Evolutionary conservation across 2,329 filamentous ascomycete species (phyloP).

Genomic region (Ophiostoma australiae): DNA sequence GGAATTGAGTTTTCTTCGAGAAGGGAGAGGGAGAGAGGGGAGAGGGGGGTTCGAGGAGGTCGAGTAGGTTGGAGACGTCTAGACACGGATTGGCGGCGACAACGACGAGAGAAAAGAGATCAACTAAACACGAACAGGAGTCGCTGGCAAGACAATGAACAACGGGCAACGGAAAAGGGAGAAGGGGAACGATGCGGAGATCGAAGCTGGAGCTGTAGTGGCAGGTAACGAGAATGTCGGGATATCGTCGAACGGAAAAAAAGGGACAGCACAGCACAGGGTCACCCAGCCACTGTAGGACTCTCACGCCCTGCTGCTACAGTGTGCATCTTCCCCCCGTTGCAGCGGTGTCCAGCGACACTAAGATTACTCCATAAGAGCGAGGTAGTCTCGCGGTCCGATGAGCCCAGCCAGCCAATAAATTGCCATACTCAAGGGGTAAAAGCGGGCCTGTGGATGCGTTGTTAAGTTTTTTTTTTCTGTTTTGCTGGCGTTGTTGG

Average conservation of each 20-base stretch:
- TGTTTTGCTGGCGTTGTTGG: slow-evolving; percentile 21
- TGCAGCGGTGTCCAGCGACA: not conserved
- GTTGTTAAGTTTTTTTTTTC: slow-evolving; percentile 21
- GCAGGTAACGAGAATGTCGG: slow-evolving; percentile 18
- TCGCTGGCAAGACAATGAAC: not conserved
- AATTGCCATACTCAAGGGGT: not conserved
- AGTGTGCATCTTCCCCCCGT: not conserved
- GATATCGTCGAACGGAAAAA: slow-evolving; percentile 18
- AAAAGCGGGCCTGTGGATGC: slow-evolving; percentile 18
- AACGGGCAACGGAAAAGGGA: slow-evolving; percentile 2
- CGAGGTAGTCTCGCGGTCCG: slow-evolving; percentile 16
- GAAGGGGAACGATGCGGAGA: slow-evolving; percentile 5
- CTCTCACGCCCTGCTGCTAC: not conserved
- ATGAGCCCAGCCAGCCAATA: slow-evolving; percentile 16
- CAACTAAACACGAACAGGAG: not conserved
- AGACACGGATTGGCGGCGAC: not conserved
- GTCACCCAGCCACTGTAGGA: slow-evolving; percentile 6
- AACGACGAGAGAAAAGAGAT: slow-evolving; percentile 4
- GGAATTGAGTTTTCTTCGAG: not conserved
- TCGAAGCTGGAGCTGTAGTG: slow-evolving; percentile 14
- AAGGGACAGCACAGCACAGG: slow-evolving; percentile 14
- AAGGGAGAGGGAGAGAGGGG: not conserved
- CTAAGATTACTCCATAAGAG: slow-evolving; percentile 13
- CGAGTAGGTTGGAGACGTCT: not conserved
- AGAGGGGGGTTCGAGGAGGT: not conserved